Evolutionary conservation across 1,139 yeast genomes (phyloP).

Genomic region (Pneumocystis canis): DNA sequence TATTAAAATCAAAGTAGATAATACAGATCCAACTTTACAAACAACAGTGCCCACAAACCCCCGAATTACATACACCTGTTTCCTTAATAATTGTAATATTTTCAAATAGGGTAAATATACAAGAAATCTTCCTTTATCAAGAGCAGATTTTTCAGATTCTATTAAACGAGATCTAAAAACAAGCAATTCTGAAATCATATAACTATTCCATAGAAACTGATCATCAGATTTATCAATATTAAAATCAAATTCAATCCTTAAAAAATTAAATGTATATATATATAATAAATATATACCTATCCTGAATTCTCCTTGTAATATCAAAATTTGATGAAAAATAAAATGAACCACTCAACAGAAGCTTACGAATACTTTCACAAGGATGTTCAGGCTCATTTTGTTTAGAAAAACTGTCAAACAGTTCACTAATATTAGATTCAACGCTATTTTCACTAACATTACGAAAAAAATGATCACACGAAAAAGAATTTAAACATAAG

Average conservation of each 20-base stretch:
- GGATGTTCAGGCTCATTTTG: conserved; percentile 47
- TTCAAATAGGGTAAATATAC: neutral
- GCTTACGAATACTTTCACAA: conserved; percentile 60
- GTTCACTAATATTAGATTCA: conserved; percentile 7
- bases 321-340: conserved; percentile 88
- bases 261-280: neutral
- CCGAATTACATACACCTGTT: conserved; percentile 64
- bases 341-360: conserved; percentile 75
- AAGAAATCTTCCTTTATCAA: conserved; percentile 66
- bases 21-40: conserved; percentile 36
- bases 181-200: conserved; percentile 72
- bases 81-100: neutral
- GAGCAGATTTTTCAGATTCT: conserved; percentile 31
- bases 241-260: conserved; percentile 10
- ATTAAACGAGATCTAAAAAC: conserved; percentile 54
- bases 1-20: conserved; percentile 57
- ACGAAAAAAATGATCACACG: conserved; percentile 67
- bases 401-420: conserved; percentile 7
- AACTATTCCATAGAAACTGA: conserved; percentile 94
- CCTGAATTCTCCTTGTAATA: conserved; percentile 67
- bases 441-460: conserved; percentile 30
- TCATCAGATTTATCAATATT: conserved; percentile 39
- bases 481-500: conserved; percentile 50
- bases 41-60: conserved; percentile 78
- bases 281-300: conserved; percentile 20